Conservation (phyloP, 345 rosid species). For the Dipteronia dyeriana region DNA sequence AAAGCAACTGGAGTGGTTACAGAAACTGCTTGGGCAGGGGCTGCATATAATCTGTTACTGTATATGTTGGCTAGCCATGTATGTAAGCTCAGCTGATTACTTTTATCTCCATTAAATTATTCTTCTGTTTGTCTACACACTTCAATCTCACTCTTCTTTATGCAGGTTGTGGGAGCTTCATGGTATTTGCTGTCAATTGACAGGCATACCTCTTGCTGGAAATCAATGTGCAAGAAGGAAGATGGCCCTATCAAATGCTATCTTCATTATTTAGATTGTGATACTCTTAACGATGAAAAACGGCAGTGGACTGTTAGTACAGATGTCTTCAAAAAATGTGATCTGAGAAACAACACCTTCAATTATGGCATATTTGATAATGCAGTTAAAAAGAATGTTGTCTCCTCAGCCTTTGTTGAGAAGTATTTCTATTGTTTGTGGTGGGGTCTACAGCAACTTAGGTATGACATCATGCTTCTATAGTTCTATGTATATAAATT, state of each 20-base stretch:
- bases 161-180: constrained; percentile 81
- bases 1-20: constrained; percentile 83
- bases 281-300: constrained; percentile 31
- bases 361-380: constrained; percentile 67
- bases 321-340: constrained; percentile 59
- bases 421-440: constrained; percentile 88
- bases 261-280: constrained; percentile 59
- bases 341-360: constrained; percentile 48
- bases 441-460: constrained; percentile 94
- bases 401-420: constrained; percentile 57
- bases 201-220: constrained; percentile 83
- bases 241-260: constrained; percentile 35
- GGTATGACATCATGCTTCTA: constrained; percentile 41
- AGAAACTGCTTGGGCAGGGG: constrained; percentile 97
- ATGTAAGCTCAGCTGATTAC: constrained; percentile 27
- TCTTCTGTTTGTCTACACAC: neutral
- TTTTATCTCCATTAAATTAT: neutral
- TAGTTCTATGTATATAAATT: neutral
- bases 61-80: constrained; percentile 94
- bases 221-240: constrained; percentile 61
- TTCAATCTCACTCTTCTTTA: neutral
- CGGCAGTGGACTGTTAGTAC: constrained; percentile 62
- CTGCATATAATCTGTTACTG: constrained; percentile 82
- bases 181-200: constrained; percentile 88
- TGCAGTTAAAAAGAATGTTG: constrained; percentile 61